A percentile compares a stretch with the other conserved stretches of the same genome.
These are phyloP conservation scores for Pezicula radicicola DNA, from an alignment of 2,329 filamentous ascomycete genomes.

Conservation along the genomic window DNA sequence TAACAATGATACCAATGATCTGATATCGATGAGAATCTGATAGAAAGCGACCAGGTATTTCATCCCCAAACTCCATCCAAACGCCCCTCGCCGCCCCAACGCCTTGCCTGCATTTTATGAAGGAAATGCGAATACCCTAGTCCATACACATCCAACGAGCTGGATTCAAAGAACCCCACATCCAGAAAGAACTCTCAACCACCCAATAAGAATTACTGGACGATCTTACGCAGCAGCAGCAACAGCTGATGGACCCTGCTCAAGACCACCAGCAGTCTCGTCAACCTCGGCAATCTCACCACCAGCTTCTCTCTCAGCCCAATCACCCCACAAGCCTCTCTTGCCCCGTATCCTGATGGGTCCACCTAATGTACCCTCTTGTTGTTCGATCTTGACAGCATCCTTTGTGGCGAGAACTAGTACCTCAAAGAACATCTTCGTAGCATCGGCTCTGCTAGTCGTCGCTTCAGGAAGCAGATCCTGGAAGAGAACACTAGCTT, in stretches of 20 bases:
- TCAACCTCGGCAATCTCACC: conserved; percentile 49
- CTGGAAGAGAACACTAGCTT: conserved; percentile 80
- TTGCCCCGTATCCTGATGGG: conserved; percentile 85
- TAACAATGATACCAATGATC: too few relatives aligned
- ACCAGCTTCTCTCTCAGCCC: conserved; percentile 77
- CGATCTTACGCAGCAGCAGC: conserved; percentile 17
- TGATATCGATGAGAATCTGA: too few relatives aligned
- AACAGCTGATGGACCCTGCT: conserved; percentile 14
- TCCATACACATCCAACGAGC: neutral
- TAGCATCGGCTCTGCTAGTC: conserved; percentile 85
- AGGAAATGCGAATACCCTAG: neutral
- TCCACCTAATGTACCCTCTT: conserved; percentile 66
- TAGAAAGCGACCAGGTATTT: too few relatives aligned
- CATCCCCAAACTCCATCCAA: neutral
- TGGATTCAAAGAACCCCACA: neutral
- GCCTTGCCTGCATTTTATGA: neutral
- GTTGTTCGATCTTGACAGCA: conserved; percentile 94
- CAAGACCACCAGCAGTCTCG: conserved; percentile 13
- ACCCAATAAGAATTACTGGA: too few relatives aligned
- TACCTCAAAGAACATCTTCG: conserved; percentile 99
- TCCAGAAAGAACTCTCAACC: too few relatives aligned
- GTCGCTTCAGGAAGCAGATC: conserved; percentile 79
- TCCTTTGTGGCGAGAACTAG: conserved; percentile 96
- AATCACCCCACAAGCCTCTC: conserved; percentile 92
- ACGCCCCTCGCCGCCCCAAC: neutral